Conservation (phyloP, 768 basidiomycete genomes). For the Udeniomyces megalosporus region DNA sequence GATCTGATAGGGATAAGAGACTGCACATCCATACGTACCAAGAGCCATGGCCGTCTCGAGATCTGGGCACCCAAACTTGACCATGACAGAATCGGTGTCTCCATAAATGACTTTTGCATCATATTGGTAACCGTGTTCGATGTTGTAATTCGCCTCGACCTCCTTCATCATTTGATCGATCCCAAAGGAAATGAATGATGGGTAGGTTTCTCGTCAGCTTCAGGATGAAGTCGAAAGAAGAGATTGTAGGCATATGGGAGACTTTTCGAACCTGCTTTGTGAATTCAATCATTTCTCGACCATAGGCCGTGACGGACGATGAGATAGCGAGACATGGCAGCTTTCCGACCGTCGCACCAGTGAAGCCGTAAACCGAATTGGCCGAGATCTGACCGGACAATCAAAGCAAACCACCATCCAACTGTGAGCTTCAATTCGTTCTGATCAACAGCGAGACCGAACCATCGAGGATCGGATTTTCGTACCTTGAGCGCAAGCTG, state of each 20-base stretch:
- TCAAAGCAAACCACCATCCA: too few relatives aligned
- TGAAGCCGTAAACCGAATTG: slow-evolving; percentile 98
- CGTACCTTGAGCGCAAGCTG: slow-evolving; percentile 85
- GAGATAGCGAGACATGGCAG: slow-evolving; percentile 91
- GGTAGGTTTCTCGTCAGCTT: too few relatives aligned
- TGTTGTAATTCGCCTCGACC: slow-evolving; percentile 73
- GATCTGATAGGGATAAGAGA: not conserved
- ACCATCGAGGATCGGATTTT: too few relatives aligned
- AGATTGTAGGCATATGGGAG: too few relatives aligned
- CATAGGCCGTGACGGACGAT: slow-evolving; percentile 86
- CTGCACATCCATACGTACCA: slow-evolving; percentile 36
- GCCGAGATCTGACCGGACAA: slow-evolving; percentile 59
- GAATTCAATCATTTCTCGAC: slow-evolving; percentile 96
- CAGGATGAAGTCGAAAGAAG: not conserved
- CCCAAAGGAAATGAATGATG: not conserved
- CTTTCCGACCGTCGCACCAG: slow-evolving; percentile 93
- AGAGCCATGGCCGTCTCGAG: slow-evolving; percentile 74
- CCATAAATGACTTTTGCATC: slow-evolving; percentile 94
- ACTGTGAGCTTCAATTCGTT: too few relatives aligned
- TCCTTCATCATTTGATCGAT: slow-evolving; percentile 34
- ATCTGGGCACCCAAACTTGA: slow-evolving; percentile 82
- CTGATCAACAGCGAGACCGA: too few relatives aligned
- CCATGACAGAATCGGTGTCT: slow-evolving; percentile 99
- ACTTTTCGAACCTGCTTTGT: slow-evolving; percentile 72
- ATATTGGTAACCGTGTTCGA: slow-evolving; percentile 66